These are phyloP conservation scores for Synura sp. DNA, from an alignment of 352 stramenopile species.

Conservation along the genomic window DNA sequence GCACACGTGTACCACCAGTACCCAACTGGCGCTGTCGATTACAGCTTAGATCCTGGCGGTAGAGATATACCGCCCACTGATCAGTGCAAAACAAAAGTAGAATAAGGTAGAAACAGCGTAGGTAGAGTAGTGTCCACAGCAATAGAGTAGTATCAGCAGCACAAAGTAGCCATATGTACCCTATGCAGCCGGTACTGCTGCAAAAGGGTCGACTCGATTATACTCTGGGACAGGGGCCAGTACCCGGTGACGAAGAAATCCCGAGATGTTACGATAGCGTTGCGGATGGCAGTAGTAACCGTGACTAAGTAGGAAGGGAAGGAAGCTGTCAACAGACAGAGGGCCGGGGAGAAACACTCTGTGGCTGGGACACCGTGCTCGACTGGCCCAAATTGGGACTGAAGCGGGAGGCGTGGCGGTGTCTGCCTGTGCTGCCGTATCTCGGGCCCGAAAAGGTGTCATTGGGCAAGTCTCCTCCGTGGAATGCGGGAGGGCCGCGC, in stretches of 20 bases:
- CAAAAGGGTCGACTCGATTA: conserved; percentile 2
- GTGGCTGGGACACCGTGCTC: neutral
- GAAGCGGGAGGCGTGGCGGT: neutral
- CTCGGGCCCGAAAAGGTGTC: neutral
- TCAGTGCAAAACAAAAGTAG: no score
- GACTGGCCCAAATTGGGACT: neutral
- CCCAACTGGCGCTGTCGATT: no score
- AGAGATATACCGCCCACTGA: no score
- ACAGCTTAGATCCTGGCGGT: no score
- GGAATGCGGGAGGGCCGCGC: neutral
- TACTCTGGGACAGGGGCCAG: conserved; percentile 13
- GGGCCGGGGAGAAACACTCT: conserved; percentile 1
- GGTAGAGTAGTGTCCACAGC: no score
- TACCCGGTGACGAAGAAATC: conserved; percentile 6
- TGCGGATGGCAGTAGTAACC: conserved; percentile 7
- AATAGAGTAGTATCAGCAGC: no score
- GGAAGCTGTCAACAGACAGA: conserved; percentile 8
- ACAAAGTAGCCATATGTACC: no score
- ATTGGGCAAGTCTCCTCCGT: neutral
- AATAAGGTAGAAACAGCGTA: no score
- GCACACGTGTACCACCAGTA: no score
- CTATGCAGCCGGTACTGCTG: no score
- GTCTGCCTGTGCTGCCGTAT: neutral
- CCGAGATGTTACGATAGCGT: neutral
- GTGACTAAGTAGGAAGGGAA: neutral